Base-by-base conservation (phyloP, 352 stramenopile genomes). In the Elongisporangium anandrum region DNA sequence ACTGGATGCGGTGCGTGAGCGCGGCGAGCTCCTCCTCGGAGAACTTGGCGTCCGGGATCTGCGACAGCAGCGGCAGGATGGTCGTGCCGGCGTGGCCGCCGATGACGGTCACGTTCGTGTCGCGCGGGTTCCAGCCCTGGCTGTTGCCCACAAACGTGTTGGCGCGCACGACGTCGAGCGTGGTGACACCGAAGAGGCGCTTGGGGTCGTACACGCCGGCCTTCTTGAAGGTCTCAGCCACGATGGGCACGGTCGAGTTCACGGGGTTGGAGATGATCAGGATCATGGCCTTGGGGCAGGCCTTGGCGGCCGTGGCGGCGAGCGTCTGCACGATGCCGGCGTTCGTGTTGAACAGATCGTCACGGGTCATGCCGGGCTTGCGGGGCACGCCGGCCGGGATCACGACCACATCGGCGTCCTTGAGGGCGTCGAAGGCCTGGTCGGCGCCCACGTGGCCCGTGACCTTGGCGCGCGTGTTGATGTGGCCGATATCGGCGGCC, bases 191-290 rank as follows among this genome's bases (percentile, higher is more conserved):
- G 63, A 98, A 98, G 47, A 99, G 83, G 60, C 98, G 98, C 71
- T 98, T 97, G 20, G 91, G 89, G 80, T 99, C 79, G 85, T 99
- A 99, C 34, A 98, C 94, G 47, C 90, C 89, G 34, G 76, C 67
- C 69, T 98, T 97, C 85, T 99, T 99, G 62, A 99, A 90, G 6
- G 97, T 97, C 82, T 99, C 97, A 50, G 97, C 96, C 52, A 98
- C 97, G 70, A 99, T 99, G 20, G 98, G 98, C 58, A 99, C 97
- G 17, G 97, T 99, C 50, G 93, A 99, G 86, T 99, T 99, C 66
- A 99, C 97, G 8, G 98, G 98, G 85, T 99, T 99, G 64, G 90
- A 96, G 73, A 99, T 99, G 75, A 99, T 98, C 50, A 97, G 74
- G 57, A 98, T 82, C 75, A 92, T 94, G 48, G 97, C 98, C 58